These are phyloP conservation scores for Fusarium robinianum DNA, from an alignment of 2,329 filamentous ascomycete species.

Conservation along the genomic window DNA sequence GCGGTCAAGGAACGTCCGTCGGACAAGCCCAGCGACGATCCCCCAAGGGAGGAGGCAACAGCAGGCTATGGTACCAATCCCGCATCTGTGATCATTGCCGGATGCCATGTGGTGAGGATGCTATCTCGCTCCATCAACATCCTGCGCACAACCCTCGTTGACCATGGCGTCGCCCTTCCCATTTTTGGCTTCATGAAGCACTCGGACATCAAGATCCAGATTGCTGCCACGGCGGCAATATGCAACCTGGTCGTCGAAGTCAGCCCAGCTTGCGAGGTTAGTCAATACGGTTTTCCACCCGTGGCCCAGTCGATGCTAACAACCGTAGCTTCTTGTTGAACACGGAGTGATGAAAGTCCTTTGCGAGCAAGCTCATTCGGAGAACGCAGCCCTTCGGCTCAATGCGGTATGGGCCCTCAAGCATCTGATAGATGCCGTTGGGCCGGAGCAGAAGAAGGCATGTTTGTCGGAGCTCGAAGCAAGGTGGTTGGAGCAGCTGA, in stretches of 20 bases:
- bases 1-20: slow-evolving; percentile 48
- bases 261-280: slow-evolving; percentile 86
- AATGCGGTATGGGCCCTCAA: slow-evolving; percentile 95
- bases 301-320: slow-evolving; percentile 23
- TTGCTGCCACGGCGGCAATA: slow-evolving; percentile 81
- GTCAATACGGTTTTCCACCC: slow-evolving; percentile 38
- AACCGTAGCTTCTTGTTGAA: slow-evolving; percentile 68
- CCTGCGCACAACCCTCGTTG: slow-evolving; percentile 83
- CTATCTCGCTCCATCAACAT: slow-evolving; percentile 84
- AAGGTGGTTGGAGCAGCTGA: slow-evolving; percentile 79
- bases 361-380: slow-evolving; percentile 82
- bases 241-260: slow-evolving; percentile 87
- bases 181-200: slow-evolving; percentile 77
- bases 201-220: slow-evolving; percentile 75
- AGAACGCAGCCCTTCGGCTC: slow-evolving; percentile 76
- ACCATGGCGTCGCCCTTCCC: slow-evolving; percentile 79
- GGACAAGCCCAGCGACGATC: slow-evolving; percentile 44
- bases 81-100: slow-evolving; percentile 76
- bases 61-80: slow-evolving; percentile 73
- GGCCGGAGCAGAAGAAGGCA: slow-evolving; percentile 72
- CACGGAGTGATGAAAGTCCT: slow-evolving; percentile 75
- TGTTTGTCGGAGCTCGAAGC: slow-evolving; percentile 78
- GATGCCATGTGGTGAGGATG: slow-evolving; percentile 79
- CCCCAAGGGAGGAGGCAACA: slow-evolving; percentile 36
- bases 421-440: slow-evolving; percentile 77